Percentiles rank a stretch among this genome's conserved stretches.
Evolutionary conservation across 2,329 filamentous ascomycete species (phyloP).

Genomic region (Fonsecaea pedrosoi): DNA sequence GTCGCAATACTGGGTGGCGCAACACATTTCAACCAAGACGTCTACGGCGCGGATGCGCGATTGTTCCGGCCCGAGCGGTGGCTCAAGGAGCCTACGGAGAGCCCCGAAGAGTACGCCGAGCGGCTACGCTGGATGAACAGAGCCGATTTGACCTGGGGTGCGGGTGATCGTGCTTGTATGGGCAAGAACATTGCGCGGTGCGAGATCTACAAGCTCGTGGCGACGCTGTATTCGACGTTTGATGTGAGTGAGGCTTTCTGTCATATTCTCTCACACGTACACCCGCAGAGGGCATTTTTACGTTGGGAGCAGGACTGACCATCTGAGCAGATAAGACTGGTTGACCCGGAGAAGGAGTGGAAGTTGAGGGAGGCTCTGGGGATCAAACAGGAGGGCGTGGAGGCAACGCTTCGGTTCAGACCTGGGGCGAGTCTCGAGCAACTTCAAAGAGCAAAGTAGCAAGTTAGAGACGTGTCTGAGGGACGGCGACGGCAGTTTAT

Average conservation of each 20-base stretch:
- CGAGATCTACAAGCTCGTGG: conserved; percentile 23
- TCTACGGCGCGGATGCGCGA: conserved; percentile 41
- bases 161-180: conserved; percentile 20
- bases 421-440: conserved; percentile 48
- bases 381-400: conserved; percentile 42
- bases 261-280: not conserved
- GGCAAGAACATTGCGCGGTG: conserved; percentile 18
- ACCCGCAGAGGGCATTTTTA: not conserved
- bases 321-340: conserved; percentile 10
- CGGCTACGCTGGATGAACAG: conserved; percentile 17
- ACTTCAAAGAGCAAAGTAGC: not conserved
- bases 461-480: too few relatives aligned
- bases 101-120: conserved; percentile 14
- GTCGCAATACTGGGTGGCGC: conserved; percentile 29
- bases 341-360: conserved; percentile 15
- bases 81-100: conserved; percentile 10
- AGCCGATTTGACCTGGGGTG: conserved; percentile 18
- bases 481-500: too few relatives aligned
- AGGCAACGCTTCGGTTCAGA: conserved; percentile 49
- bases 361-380: conserved; percentile 15
- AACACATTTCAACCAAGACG: conserved; percentile 44
- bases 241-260: conserved; percentile 11
- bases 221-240: conserved; percentile 13
- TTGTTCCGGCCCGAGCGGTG: conserved; percentile 28
- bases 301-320: not conserved